Base-by-base conservation (phyloP, 2,329 filamentous ascomycete genomes). In the Ascochyta viciae-villosae region DNA sequence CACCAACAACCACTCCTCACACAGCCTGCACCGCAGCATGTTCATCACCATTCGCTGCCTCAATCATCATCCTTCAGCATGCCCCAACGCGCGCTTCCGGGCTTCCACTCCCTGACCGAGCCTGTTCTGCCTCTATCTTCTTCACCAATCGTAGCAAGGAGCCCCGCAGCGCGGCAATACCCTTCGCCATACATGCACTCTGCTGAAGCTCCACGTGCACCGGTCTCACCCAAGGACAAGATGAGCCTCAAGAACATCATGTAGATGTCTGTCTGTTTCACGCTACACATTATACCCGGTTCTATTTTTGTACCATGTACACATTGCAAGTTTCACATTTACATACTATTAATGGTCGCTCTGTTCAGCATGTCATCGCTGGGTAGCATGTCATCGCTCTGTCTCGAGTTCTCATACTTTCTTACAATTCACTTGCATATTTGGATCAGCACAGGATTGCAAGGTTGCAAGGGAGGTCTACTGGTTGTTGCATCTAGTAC, bases 241-340 rank as follows among this genome's bases (percentile, higher is more conserved):
- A 74, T 76, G 72, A 71, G 67, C 55, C 64, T 75, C 29, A 65
- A 65, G 54, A 66, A 65, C 63, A 71, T 75, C 61, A 64, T 74
- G 62, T 74, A 67, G 64, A 63, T 62, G 60, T 57, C 22, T 22
- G 19, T 61, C 56, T 58, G 63, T 67, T 67, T 65, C 58, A 64
- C 56, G 50, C 46, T 62, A 57, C 52, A 27, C 50, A 58, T 53
- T 57, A 62, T 65, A 62, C 56, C 64, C 64, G 43, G 60, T 67
- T 57, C 58, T 68, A 53, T 50, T 50, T 50, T 33, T 47, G 44
- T 39, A 57, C 45, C 45, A 58, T 58, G 45, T 50, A 50, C 50
- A 50, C 52, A 35, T 27, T 57, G 43, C 43, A 27, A 34, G 54
- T 57, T 53, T 57, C 54, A 57, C 41, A 42, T 49, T 13, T 53